Evolutionary conservation across 257 asterid species (phyloP), one percentile per base, ranked within the genome.

Genomic region (Cynanchum wilfordii): DNA sequence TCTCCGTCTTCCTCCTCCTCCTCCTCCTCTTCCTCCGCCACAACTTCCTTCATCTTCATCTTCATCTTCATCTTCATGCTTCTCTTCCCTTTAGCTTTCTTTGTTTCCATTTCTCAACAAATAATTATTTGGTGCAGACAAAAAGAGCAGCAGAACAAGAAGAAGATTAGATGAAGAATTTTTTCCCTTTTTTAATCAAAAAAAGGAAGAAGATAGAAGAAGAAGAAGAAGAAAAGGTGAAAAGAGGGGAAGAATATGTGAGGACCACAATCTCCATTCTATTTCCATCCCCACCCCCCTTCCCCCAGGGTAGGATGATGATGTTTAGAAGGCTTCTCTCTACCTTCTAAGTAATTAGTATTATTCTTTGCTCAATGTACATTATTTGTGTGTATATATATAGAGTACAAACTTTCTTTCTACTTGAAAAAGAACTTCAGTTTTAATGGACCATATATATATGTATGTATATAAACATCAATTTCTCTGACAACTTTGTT

Each of bases 231-330:
- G 54, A 69, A 71, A 78, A 51, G 82, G 79, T 71, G 73, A 77
- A 84, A 72, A 81, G 81, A 76, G 80, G 69, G 75, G 72, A 55
- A 75, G 83, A 82, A 75, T 79, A 71, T 65, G 85, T 75, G 84
- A 86, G 96, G 94, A 87, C 96, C 96, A 89, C 92, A 75, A 75
- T 86, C 78, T 84, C 86, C 93, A 87, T 84, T 75, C 71, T 77
- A 69, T 70, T 79, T 80, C 11, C 40, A 36, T 3, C 40, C 40
- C 45, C 45, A 40, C 45, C 0, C 45, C 10, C 10, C 44, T 7
- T 4, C 44, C 9, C 7, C 38, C 77, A 45, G 69, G 73, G 58
- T 20, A n/a, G 72, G 24, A 74, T 63, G 24, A 63, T 72, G 49
- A 44, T 74, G 69, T 65, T 27, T 59, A 33, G 59, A 49, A 50